Evolutionary conservation across 1,284 basidiomycete species (phyloP).

Genomic region (Leccinum subfulvum): DNA sequence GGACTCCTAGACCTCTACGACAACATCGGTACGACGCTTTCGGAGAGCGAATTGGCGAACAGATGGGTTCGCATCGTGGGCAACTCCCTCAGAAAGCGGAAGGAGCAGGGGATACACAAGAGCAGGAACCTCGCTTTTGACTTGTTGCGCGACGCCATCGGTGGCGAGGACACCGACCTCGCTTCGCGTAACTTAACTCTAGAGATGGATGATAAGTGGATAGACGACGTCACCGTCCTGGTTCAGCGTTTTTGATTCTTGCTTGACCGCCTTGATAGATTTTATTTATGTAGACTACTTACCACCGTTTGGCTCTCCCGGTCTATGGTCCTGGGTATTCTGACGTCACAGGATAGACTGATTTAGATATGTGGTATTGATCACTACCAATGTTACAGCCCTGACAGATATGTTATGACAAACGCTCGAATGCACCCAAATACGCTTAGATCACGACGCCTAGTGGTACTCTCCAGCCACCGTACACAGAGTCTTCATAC

Average conservation of each 20-base stretch:
- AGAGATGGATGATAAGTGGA: constrained; percentile 63
- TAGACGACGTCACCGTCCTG: constrained; percentile 69
- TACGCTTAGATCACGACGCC: constrained; percentile 3
- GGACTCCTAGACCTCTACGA: constrained; percentile 56
- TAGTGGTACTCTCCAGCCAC: background rate
- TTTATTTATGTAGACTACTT: constrained; percentile 10
- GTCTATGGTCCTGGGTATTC: background rate
- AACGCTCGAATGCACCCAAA: constrained; percentile 19
- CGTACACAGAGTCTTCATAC: background rate
- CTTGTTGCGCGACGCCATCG: constrained; percentile 57
- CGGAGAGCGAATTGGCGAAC: constrained; percentile 37
- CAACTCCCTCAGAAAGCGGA: constrained; percentile 22
- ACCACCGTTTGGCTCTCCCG: background rate
- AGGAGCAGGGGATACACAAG: constrained; percentile 8
- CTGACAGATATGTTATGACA: constrained; percentile 17
- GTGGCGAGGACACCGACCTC: constrained; percentile 48
- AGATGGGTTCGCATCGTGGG: constrained; percentile 44
- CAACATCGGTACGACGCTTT: constrained; percentile 33
- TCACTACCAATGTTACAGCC: constrained; percentile 7
- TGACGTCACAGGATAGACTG: background rate
- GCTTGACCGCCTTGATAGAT: background rate
- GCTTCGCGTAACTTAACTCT: constrained; percentile 61
- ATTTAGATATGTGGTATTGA: constrained; percentile 15
- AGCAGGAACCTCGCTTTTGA: constrained; percentile 46
- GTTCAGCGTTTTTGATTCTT: constrained; percentile 40